Base-by-base conservation (phyloP, 805 yeast species). In the Jamesozyma piceae region DNA sequence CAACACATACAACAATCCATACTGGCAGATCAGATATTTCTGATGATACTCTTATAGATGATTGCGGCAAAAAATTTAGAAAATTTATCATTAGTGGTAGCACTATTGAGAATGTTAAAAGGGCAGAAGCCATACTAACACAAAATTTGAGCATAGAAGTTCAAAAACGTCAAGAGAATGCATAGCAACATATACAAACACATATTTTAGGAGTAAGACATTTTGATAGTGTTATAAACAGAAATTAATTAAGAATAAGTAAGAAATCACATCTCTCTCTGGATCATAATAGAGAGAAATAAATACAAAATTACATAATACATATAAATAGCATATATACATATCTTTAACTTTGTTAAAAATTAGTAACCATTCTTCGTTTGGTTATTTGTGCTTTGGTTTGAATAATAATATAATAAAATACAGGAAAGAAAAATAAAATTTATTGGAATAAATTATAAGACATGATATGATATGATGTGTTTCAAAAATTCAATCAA, bases 1-100 rank as follows among this genome's bases (percentile, higher is more conserved):
- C 72, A 24, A 75, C 87, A 34, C 87, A 87, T 22, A 87, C 94
- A 30, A 73, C 77, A 30, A 84, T 87, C 57, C 36, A 28, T 28
- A 41, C 39, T 11, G 37, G 40, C 20, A 77, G 78, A 5, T 82
- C 86, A 49, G 77, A 81, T 43, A 82, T 79, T 52, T 75, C 77
- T 41, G 77, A 77, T 49, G 79, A 75, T 30, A 80, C 78, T 53
- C 20, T 33, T 4, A 40, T 43, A 18, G 31, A 36, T 36, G 43
- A 35, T 22, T 21, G n/a, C 5, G 39, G 35, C 21, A 78, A 74
- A 33, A 66, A 73, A 34, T 38, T 49, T 20, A 70, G 95, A 49
- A 67, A 71, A 34, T 84, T 87, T 60, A 79, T 86, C 15, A 72
- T 87, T 43, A 66, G 73, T 30, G 95, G 95, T 27, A 52, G 60